These are phyloP conservation scores for Akanthomyces dipterigenus DNA, from an alignment of 2,329 filamentous ascomycete species.

Conservation along the genomic window DNA sequence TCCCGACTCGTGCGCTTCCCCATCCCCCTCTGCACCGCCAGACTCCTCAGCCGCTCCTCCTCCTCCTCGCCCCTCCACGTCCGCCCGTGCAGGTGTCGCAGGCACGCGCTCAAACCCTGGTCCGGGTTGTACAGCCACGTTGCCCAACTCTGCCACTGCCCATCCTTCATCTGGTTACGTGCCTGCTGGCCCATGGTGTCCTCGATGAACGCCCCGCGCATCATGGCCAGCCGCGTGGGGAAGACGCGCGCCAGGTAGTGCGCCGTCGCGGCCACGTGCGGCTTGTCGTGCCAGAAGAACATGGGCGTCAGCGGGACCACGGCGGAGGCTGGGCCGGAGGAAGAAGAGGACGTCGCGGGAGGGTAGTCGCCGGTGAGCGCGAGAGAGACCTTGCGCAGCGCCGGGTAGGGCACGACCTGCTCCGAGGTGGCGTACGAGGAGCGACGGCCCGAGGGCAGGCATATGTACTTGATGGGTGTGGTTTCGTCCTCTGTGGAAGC, in stretches of 20 bases:
- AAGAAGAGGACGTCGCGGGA: neutral
- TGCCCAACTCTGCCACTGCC: constrained; percentile 45
- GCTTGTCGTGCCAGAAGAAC: constrained; percentile 55
- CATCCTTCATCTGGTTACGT: constrained; percentile 50
- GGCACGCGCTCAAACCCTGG: constrained; percentile 36
- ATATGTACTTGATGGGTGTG: constrained; percentile 45
- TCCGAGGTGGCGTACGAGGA: constrained; percentile 42
- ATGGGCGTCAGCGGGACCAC: constrained; percentile 44
- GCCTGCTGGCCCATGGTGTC: constrained; percentile 49
- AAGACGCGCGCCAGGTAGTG: constrained; percentile 47
- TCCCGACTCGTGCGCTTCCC: neutral
- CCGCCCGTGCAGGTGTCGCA: constrained; percentile 45
- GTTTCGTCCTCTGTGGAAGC: constrained; percentile 21
- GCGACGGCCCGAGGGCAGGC: constrained; percentile 45
- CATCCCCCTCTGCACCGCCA: neutral
- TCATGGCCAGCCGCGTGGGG: constrained; percentile 40
- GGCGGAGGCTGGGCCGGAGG: constrained; percentile 1
- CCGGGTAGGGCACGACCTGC: constrained; percentile 36
- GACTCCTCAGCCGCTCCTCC: neutral
- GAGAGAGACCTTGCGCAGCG: constrained; percentile 34
- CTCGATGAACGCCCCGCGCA: constrained; percentile 49
- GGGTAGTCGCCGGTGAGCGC: constrained; percentile 35
- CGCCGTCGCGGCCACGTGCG: constrained; percentile 40
- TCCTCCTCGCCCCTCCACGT: constrained; percentile 30
- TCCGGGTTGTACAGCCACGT: constrained; percentile 50